These are phyloP conservation scores for Leccinum fallax DNA, from an alignment of 1,284 basidiomycete species.

Conservation along the genomic window DNA sequence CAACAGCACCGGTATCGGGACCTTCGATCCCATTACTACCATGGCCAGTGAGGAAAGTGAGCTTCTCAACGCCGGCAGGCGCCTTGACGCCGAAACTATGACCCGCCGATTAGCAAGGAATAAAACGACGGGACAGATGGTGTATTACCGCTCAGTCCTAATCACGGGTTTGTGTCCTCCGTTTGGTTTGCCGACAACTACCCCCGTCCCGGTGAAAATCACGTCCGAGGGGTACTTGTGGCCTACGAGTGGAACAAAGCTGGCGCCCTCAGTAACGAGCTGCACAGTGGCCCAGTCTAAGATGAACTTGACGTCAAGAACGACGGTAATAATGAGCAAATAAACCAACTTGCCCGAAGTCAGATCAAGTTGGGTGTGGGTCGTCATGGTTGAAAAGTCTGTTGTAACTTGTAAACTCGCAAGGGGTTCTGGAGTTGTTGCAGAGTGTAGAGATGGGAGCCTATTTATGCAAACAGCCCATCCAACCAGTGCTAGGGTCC, in stretches of 20 bases:
- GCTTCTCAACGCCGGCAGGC: neutral
- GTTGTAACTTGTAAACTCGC: neutral
- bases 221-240: neutral
- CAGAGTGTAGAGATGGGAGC: neutral
- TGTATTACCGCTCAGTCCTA: too few relatives aligned
- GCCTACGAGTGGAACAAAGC: neutral
- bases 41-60: neutral
- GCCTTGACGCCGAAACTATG: neutral
- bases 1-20: neutral
- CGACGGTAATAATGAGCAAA: neutral
- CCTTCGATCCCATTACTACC: neutral
- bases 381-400: neutral
- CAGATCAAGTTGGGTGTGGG: neutral
- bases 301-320: neutral
- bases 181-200: neutral
- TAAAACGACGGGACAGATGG: too few relatives aligned
- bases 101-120: neutral
- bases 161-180: too few relatives aligned
- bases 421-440: neutral
- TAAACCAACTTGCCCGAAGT: neutral
- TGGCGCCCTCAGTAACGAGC: neutral
- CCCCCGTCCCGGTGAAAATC: neutral
- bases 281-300: neutral
- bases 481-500: neutral
- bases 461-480: neutral